These are phyloP conservation scores for Rhynchosporium graminicola DNA, from an alignment of 2,329 filamentous ascomycete genomes.

Conservation along the genomic window DNA sequence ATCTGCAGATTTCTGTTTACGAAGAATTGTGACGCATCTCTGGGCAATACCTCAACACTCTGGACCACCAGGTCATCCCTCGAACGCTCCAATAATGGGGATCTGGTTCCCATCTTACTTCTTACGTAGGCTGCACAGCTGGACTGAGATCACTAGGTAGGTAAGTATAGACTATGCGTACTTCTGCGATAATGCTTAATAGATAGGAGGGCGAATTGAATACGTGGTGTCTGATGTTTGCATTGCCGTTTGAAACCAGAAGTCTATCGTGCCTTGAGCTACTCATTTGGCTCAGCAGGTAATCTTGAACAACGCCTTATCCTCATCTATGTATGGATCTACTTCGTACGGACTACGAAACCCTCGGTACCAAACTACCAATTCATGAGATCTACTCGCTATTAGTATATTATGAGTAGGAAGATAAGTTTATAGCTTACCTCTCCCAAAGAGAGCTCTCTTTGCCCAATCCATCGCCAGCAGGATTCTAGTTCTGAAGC, in stretches of 20 bases:
- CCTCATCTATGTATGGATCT: background rate
- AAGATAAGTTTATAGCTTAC: constrained; percentile 48
- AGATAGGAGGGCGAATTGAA: too few species aligned
- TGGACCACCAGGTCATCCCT: too few species aligned
- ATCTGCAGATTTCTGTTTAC: too few species aligned
- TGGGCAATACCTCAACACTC: too few species aligned
- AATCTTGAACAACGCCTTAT: background rate
- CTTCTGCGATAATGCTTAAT: too few species aligned
- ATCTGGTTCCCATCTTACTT: too few species aligned
- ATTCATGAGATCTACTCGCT: constrained; percentile 29
- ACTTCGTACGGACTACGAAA: background rate
- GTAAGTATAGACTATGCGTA: too few species aligned
- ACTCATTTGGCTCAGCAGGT: background rate
- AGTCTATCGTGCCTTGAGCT: background rate
- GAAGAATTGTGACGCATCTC: too few species aligned
- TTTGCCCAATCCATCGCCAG: constrained; percentile 99
- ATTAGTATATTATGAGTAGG: constrained; percentile 10
- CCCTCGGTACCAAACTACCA: constrained; percentile 16
- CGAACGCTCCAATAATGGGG: too few species aligned
- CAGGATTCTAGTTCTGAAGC: constrained; percentile 81
- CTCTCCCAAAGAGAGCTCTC: constrained; percentile 90
- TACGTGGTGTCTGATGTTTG: background rate
- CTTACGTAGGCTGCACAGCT: background rate
- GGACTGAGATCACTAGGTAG: too few species aligned
- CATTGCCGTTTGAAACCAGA: background rate